Percentiles rank a stretch among this genome's conserved stretches.
phyloP scores from a whole-genome alignment of 1,284 basidiomycete genomes.

The Apiotrichum mycotoxinovorans region DNA sequence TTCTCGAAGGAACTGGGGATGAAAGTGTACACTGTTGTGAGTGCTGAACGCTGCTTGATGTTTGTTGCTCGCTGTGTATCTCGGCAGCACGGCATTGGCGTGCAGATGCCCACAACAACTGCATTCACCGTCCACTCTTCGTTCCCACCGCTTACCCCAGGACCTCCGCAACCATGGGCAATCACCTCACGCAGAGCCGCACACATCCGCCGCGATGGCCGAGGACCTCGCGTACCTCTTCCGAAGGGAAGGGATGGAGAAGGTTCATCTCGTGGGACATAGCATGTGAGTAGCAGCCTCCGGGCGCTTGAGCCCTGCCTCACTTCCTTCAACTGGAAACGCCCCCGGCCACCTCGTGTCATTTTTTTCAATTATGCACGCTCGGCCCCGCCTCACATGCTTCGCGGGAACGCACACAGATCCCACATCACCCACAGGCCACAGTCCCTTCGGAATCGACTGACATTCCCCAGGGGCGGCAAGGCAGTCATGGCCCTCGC shows the following conservation, averaged over 20 bases:
- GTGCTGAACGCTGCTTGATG: slow-evolving; percentile 12
- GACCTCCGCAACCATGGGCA: slow-evolving; percentile 58
- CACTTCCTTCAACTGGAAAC: too few relatives aligned
- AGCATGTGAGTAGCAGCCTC: slow-evolving; percentile 53
- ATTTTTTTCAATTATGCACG: too few relatives aligned
- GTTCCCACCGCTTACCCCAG: slow-evolving; percentile 25
- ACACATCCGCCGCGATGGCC: slow-evolving; percentile 52
- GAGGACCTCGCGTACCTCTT: slow-evolving; percentile 52
- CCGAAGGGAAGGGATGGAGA: slow-evolving; percentile 38
- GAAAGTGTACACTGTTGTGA: slow-evolving; percentile 54
- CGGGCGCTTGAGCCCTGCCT: too few relatives aligned
- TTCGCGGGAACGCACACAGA: too few relatives aligned
- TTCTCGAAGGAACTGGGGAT: slow-evolving; percentile 52
- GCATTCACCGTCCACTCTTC: not conserved
- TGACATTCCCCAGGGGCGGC: slow-evolving; percentile 53
- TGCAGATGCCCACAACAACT: not conserved
- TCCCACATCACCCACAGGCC: not conserved
- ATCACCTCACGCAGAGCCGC: slow-evolving; percentile 54
- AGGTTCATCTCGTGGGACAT: slow-evolving; percentile 55
- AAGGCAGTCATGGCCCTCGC: slow-evolving; percentile 57
- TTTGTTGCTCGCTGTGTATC: too few relatives aligned
- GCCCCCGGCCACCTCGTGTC: too few relatives aligned
- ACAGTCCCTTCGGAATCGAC: not conserved
- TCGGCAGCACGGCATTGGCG: too few relatives aligned
- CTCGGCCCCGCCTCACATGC: too few relatives aligned